Evolutionary conservation across 148 eudicot species (phyloP), one percentile per base, ranked within the genome.

Genomic region (Amaranthus palmeri): DNA sequence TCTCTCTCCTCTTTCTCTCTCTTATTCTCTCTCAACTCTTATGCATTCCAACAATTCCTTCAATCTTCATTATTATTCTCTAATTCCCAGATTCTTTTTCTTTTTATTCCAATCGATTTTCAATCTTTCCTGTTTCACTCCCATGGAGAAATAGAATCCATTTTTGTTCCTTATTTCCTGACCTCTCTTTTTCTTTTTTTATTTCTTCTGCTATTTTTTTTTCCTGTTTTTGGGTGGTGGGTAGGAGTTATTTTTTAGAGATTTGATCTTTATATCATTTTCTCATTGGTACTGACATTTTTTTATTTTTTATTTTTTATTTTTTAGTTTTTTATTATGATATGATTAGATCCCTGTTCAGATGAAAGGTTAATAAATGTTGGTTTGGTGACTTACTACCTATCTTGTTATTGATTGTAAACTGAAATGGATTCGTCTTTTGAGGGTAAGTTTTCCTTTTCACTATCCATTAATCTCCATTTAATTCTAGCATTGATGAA

Each of bases 391-490:
- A 74, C 58, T 45, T 62, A 61, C 58, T 68, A 25, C 46, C 69
- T 47, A 65, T 61, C 41, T 69, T 68, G 68, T 65, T 51, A n/a
- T 65, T 65, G 64, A 13, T 65, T 56, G 54, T 64, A 36, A 57
- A 65, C 56, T 67, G 66, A 73, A 43, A 88, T 88, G 93, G 83
- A 80, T 81, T 81, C 85, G 54, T 73, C 83, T 78, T 81, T 83
- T 54, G 83, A 88, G 80, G 93, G 93, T 88, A 83, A 75, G 43
- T 69, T 11, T 49, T 65, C 46, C 51, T 12, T 6, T 73, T 17
- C 4, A 18, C 41, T 48, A 66, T 67, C 42, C 42, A 11, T 60
- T 51, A 51, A 72, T 46, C 55, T 56, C 8, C 0, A 4, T 48
- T 61, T 3, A 15, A 9, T 59, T 36, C 10, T 55, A 44, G 17